A percentile compares a stretch with the other conserved stretches of the same genome.
Conservation (phyloP, 2,329 filamentous ascomycete species). For the Thermomyces lanuginosus region DNA sequence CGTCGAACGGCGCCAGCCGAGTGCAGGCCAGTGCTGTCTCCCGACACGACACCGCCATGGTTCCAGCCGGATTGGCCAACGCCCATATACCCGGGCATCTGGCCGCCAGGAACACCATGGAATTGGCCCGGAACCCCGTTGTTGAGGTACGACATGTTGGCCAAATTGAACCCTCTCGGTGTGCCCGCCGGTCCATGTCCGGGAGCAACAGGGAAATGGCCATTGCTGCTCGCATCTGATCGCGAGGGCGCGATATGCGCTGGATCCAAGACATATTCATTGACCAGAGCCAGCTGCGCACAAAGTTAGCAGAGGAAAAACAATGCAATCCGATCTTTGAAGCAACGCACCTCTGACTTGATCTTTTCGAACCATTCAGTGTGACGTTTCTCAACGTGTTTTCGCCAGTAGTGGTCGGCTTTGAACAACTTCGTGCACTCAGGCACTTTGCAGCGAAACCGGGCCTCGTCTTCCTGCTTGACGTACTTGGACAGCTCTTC, state of each 20-base stretch:
- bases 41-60: conserved; percentile 20
- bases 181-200: conserved; percentile 65
- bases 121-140: conserved; percentile 26
- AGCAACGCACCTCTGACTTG: conserved; percentile 58
- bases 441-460: conserved; percentile 90
- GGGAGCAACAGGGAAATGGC: conserved; percentile 73
- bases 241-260: conserved; percentile 86
- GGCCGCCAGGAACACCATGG: conserved; percentile 14
- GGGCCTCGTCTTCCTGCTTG: conserved; percentile 94
- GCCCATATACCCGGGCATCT: conserved; percentile 20
- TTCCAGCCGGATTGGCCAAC: conserved; percentile 16
- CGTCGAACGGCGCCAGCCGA: conserved; percentile 52
- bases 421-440: conserved; percentile 97
- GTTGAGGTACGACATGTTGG: conserved; percentile 50
- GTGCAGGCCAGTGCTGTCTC: conserved; percentile 30
- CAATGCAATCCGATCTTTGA: no score
- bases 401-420: conserved; percentile 90
- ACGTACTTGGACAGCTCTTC: conserved; percentile 77
- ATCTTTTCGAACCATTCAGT: conserved; percentile 68
- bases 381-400: conserved; percentile 95
- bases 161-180: conserved; percentile 77
- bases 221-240: conserved; percentile 87
- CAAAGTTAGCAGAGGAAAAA: neutral
- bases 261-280: conserved; percentile 85
- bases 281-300: conserved; percentile 66